Conservation (phyloP, 345 rosid species). For the Rhodamnia argentea region DNA sequence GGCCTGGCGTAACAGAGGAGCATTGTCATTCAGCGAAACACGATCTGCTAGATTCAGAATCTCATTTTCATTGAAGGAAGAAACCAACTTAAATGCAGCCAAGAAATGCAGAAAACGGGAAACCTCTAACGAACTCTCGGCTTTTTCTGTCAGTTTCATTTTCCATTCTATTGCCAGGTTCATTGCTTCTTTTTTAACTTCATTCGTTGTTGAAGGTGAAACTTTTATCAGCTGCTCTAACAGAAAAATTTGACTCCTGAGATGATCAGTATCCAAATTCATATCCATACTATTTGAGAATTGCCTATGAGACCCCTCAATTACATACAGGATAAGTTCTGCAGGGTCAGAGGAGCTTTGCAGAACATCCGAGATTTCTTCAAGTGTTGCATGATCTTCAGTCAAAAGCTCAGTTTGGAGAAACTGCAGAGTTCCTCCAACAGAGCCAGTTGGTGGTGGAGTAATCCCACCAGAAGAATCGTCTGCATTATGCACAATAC, state of each 20-base stretch:
- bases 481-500: not conserved
- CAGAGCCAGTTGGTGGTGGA: not conserved
- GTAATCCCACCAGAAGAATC: not conserved
- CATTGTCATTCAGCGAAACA: conserved; percentile 6
- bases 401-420: not conserved
- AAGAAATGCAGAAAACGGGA: conserved; percentile 24
- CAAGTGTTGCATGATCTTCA: conserved; percentile 9
- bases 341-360: conserved; percentile 34
- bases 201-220: conserved; percentile 9
- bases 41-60: conserved; percentile 11
- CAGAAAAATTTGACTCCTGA: conserved; percentile 25
- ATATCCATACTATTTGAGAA: conserved; percentile 2
- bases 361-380: conserved; percentile 11
- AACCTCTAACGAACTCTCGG: conserved; percentile 21
- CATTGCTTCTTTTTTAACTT: conserved; percentile 20
- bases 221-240: conserved; percentile 30
- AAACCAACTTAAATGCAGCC: conserved; percentile 24
- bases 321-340: conserved; percentile 33
- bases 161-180: conserved; percentile 27
- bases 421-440: conserved; percentile 4
- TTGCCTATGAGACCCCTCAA: conserved; percentile 21
- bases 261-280: conserved; percentile 9
- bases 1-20: conserved; percentile 10
- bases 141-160: conserved; percentile 9
- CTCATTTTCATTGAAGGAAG: conserved; percentile 15